These are phyloP conservation scores for Fomitopsis pinicola DNA, from an alignment of 1,284 basidiomycete species.

Conservation along the genomic window DNA sequence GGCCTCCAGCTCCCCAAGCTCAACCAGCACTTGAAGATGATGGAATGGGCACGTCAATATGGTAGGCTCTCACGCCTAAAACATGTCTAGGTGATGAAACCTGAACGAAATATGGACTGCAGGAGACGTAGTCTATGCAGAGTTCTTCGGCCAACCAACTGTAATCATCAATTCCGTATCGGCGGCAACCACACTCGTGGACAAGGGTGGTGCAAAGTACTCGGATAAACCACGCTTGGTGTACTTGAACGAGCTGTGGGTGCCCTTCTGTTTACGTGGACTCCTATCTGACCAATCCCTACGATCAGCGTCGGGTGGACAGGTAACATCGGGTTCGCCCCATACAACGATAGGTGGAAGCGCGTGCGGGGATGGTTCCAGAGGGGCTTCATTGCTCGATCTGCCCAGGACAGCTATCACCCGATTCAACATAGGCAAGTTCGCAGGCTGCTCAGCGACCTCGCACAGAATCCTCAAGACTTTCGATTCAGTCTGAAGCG, in stretches of 20 bases:
- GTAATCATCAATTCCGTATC: slow-evolving; percentile 33
- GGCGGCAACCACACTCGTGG: slow-evolving; percentile 34
- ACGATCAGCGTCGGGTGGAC: neutral
- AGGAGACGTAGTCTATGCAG: slow-evolving; percentile 35
- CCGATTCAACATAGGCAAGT: slow-evolving; percentile 24
- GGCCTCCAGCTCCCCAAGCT: slow-evolving; percentile 38
- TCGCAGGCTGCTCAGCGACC: slow-evolving; percentile 18
- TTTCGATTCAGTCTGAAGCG: slow-evolving; percentile 20
- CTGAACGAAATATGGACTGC: slow-evolving; percentile 18
- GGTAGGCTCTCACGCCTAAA: neutral
- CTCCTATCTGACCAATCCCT: neutral
- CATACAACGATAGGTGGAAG: slow-evolving; percentile 26
- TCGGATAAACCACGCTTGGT: slow-evolving; percentile 32
- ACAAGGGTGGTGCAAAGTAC: slow-evolving; percentile 36
- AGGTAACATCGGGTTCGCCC: slow-evolving; percentile 17
- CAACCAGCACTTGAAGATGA: slow-evolving; percentile 37
- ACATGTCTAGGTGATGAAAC: neutral
- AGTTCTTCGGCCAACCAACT: slow-evolving; percentile 29
- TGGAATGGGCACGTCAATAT: slow-evolving; percentile 13
- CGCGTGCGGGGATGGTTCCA: slow-evolving; percentile 27
- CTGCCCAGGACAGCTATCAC: slow-evolving; percentile 16
- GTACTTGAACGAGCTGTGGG: slow-evolving; percentile 25
- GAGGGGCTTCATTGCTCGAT: slow-evolving; percentile 21
- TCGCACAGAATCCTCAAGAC: slow-evolving; percentile 20
- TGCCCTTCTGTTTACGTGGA: slow-evolving; percentile 12